A percentile compares a stretch with the other conserved stretches of the same genome.
Conservation (phyloP, 2,329 filamentous ascomycete genomes). For the Penicillium sp. region DNA sequence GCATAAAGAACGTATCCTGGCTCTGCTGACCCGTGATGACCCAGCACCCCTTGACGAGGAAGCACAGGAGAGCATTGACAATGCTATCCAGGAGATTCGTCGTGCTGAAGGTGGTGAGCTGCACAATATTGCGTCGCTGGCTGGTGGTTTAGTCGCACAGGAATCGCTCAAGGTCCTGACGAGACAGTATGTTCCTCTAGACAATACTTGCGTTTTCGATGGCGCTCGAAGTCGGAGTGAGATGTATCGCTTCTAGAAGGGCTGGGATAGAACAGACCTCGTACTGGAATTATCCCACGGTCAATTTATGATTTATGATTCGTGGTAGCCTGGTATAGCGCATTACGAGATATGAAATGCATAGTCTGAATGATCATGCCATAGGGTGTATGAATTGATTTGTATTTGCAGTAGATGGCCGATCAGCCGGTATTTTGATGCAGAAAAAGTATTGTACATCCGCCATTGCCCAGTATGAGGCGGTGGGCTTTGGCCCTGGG, state of each 20-base stretch:
- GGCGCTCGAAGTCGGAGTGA: conserved; percentile 58
- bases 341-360: background rate
- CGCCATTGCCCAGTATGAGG: background rate
- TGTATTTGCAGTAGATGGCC: background rate
- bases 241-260: conserved; percentile 49
- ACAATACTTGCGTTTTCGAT: conserved; percentile 65
- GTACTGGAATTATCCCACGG: background rate
- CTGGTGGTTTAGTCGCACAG: conserved; percentile 92
- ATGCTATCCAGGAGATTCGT: conserved; percentile 66
- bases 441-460: background rate
- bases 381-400: background rate
- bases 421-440: background rate
- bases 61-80: conserved; percentile 51
- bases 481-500: background rate
- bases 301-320: conserved; percentile 11
- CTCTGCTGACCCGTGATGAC: conserved; percentile 39
- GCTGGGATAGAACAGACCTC: background rate
- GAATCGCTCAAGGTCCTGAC: conserved; percentile 83
- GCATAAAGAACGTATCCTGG: conserved; percentile 31
- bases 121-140: conserved; percentile 86
- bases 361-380: background rate
- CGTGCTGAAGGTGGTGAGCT: conserved; percentile 81
- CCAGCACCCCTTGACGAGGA: conserved; percentile 50
- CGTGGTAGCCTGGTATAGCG: background rate
- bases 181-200: conserved; percentile 65